Percentiles rank a stretch among this genome's conserved stretches.
Conservation (phyloP, 2,329 filamentous ascomycete genomes). For the Exserohilum rostratum region DNA sequence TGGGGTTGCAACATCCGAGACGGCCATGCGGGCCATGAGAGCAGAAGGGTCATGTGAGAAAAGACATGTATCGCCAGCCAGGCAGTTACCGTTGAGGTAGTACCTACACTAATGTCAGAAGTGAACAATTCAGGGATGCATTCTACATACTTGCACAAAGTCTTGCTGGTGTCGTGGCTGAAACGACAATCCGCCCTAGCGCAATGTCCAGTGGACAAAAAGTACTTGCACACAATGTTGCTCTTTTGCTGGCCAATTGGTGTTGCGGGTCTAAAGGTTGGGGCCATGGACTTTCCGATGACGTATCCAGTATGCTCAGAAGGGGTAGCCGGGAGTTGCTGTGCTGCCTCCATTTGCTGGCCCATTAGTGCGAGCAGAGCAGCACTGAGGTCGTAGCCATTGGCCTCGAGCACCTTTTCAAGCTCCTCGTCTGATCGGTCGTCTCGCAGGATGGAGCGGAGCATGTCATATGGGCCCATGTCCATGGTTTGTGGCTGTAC, state of each 20-base stretch:
- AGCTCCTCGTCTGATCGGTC: conserved; percentile 92
- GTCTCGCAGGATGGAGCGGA: conserved; percentile 90
- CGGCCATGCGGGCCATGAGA: conserved; percentile 78
- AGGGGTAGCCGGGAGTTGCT: conserved; percentile 54
- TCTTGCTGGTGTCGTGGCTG: conserved; percentile 93
- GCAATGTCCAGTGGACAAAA: conserved; percentile 92
- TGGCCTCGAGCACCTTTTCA: conserved; percentile 83
- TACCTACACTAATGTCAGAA: conserved; percentile 65
- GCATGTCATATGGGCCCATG: conserved; percentile 98
- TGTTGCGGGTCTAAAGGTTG: conserved; percentile 73
- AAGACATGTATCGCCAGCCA: conserved; percentile 91
- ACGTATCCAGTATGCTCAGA: conserved; percentile 69
- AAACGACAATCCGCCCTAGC: conserved; percentile 95
- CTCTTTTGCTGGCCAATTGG: conserved; percentile 79
- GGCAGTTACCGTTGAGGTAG: conserved; percentile 93
- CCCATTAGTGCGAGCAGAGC: conserved; percentile 91
- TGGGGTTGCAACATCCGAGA: conserved; percentile 72
- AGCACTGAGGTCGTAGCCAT: conserved; percentile 91
- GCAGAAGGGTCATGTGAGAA: conserved; percentile 96
- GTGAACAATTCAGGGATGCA: conserved; percentile 8
- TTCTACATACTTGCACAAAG: conserved; percentile 90
- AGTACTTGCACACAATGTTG: conserved; percentile 95
- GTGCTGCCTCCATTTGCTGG: conserved; percentile 61
- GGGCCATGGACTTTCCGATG: conserved; percentile 87
- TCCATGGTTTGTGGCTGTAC: conserved; percentile 72